phyloP scores from a whole-genome alignment of 2,329 filamentous ascomycete species.

The Helotiales sp. region DNA sequence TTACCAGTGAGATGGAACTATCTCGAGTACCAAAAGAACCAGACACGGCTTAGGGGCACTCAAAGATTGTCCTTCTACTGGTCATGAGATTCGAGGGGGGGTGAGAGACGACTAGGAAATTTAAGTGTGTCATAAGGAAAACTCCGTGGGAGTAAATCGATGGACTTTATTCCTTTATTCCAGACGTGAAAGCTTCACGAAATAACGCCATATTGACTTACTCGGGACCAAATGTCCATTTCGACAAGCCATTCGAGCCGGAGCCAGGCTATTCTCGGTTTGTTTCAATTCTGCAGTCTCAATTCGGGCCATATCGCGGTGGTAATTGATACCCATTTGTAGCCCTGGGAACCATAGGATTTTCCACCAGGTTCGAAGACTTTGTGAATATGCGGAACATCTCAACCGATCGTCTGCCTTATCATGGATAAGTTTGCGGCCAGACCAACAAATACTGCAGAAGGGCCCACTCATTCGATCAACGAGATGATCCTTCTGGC shows the following conservation, averaged over 20 bases:
- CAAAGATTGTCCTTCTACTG: neutral
- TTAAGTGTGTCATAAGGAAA: no score
- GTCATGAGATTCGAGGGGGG: neutral
- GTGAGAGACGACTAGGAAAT: neutral
- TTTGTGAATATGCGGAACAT: neutral
- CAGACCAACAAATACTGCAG: neutral
- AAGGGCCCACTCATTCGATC: conserved; percentile 3
- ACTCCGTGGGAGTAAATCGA: no score
- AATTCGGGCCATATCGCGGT: neutral
- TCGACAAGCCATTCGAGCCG: neutral
- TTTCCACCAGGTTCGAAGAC: neutral
- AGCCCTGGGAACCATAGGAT: neutral
- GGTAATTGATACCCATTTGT: neutral
- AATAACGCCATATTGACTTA: neutral
- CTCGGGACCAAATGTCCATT: neutral
- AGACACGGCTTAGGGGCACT: neutral
- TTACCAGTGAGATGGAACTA: neutral
- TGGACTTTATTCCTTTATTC: no score
- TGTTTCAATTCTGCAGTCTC: neutral
- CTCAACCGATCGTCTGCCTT: conserved; percentile 1
- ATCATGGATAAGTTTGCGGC: neutral
- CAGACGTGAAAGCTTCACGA: neutral
- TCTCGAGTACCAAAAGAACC: neutral
- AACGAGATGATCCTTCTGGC: conserved; percentile 3
- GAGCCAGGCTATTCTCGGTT: neutral